Evolutionary conservation across 1,284 basidiomycete genomes (phyloP).

Genomic region (Pseudozyma hubeiensis): DNA sequence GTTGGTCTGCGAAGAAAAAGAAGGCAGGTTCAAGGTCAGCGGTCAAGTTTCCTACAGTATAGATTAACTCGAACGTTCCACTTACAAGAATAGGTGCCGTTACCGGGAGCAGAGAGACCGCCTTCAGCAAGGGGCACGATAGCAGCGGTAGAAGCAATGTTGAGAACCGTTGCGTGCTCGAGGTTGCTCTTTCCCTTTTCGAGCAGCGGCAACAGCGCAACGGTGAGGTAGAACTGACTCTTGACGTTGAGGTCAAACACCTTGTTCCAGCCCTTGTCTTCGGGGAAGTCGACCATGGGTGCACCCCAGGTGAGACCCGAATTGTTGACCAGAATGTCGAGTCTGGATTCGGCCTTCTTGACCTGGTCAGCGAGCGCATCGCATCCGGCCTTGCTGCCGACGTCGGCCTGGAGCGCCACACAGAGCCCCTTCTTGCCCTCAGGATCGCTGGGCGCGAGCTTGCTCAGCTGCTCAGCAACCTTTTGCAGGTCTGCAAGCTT

Average conservation of each 20-base stretch:
- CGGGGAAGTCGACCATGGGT: conserved; percentile 78
- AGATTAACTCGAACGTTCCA: conserved; percentile 27
- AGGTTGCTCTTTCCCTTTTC: conserved; percentile 60
- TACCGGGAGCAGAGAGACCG: conserved; percentile 73
- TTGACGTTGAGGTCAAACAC: conserved; percentile 67
- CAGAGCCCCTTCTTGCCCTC: conserved; percentile 43
- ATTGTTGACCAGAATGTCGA: conserved; percentile 71
- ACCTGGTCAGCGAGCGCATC: conserved; percentile 79
- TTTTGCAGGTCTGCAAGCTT: conserved; percentile 77
- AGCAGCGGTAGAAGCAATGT: conserved; percentile 82
- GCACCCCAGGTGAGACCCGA: conserved; percentile 79
- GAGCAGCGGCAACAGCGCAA: conserved; percentile 63
- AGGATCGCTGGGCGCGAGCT: conserved; percentile 52
- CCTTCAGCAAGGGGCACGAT: conserved; percentile 73
- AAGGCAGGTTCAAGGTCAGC: conserved; percentile 4
- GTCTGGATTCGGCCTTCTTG: conserved; percentile 75
- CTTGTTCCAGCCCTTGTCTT: conserved; percentile 78
- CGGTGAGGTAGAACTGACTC: conserved; percentile 67
- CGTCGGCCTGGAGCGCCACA: conserved; percentile 62
- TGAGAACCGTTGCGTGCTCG: conserved; percentile 76
- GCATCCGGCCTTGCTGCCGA: conserved; percentile 79
- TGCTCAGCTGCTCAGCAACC: conserved; percentile 60
- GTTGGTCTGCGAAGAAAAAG: conserved; percentile 58
- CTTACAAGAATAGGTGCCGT: conserved; percentile 84
- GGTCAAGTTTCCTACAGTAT: neutral